Base-by-base conservation (phyloP, 1,284 basidiomycete species). In the Papiliotrema terrestris region DNA sequence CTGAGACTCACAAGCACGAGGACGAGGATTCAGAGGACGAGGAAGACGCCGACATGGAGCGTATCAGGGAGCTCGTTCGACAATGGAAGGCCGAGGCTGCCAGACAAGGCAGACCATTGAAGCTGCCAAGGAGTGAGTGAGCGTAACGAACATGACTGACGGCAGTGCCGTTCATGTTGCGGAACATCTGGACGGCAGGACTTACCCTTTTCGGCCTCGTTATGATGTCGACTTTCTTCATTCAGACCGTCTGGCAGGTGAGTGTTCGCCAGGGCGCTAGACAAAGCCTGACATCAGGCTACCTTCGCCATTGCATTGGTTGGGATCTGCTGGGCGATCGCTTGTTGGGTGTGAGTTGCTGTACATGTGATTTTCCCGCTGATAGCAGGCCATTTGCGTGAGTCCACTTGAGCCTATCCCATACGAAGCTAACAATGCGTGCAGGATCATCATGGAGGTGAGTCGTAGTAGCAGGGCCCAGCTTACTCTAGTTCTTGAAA, bases 281-380 rank as follows among this genome's bases (percentile, higher is more conserved):
- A 22, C 36, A 5, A 25, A 42, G 6, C n/a, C 51, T 51, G 44
- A 35, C 52, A 49, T 46, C 44, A 87, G 81, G 93, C 92, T 9
- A 89, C 88, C 13, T 72, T 85, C 23, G 84, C 89, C 65, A 89
- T 97, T 51, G 85, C 86, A 50, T 73, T 93, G 39, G 84, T 93
- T 15, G 93, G 93, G 41, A 87, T 96, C 39, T 91, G 87, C 71
- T 97, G 93, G 93, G 90, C 91, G 1, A 88, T 96, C 22, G 90
- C 91, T 15, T 91, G 90, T 78, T 96, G 92, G 92, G 89, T 89
- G 52, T 72, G 41, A 70, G 67, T 73, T 20, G 32, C 23, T 17
- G 20, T n/a, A 20, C 15, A 25, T 14, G 35, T 22, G 38, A 3
- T 9, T 26, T 23, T n/a, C 35, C 36, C 19, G 37, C 54, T 58